These are phyloP conservation scores for Lachnellula arida DNA, from an alignment of 2,329 filamentous ascomycete species.

Conservation along the genomic window DNA sequence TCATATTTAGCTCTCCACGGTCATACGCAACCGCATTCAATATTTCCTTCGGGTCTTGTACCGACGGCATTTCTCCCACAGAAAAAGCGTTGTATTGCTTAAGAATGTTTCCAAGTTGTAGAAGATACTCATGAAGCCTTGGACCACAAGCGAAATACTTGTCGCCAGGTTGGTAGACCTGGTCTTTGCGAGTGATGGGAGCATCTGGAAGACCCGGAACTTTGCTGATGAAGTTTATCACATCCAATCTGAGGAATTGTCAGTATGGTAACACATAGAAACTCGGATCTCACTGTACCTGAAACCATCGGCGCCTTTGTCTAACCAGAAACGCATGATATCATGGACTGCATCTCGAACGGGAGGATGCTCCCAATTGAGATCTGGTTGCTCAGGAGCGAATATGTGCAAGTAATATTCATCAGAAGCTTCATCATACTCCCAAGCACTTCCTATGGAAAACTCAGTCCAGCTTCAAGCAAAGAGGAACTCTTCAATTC, in stretches of 20 bases:
- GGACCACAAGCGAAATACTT: constrained; percentile 55
- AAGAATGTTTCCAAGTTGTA: constrained; percentile 43
- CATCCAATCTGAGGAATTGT: constrained; percentile 49
- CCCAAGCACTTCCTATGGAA: constrained; percentile 43
- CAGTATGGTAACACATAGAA: background rate
- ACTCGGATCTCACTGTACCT: constrained; percentile 21
- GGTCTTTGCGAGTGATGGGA: constrained; percentile 37
- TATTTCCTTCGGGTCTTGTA: constrained; percentile 44
- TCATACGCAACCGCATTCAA: constrained; percentile 50
- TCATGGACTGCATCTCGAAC: constrained; percentile 64
- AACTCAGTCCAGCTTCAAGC: background rate
- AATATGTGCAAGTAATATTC: constrained; percentile 60
- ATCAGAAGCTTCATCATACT: constrained; percentile 45
- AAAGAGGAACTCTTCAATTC: background rate
- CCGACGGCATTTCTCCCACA: constrained; percentile 45
- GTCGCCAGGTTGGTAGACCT: constrained; percentile 44
- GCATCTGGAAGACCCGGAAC: constrained; percentile 52
- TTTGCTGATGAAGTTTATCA: constrained; percentile 65
- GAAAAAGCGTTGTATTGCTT: constrained; percentile 46
- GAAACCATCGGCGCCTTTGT: constrained; percentile 54
- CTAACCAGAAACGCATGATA: constrained; percentile 69
- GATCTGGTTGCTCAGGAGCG: constrained; percentile 64
- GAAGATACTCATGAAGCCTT: constrained; percentile 48
- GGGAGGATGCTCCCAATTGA: constrained; percentile 69
- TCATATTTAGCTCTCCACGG: constrained; percentile 62